Conservation (phyloP, 768 basidiomycete genomes). For the Boletus fagicola region DNA sequence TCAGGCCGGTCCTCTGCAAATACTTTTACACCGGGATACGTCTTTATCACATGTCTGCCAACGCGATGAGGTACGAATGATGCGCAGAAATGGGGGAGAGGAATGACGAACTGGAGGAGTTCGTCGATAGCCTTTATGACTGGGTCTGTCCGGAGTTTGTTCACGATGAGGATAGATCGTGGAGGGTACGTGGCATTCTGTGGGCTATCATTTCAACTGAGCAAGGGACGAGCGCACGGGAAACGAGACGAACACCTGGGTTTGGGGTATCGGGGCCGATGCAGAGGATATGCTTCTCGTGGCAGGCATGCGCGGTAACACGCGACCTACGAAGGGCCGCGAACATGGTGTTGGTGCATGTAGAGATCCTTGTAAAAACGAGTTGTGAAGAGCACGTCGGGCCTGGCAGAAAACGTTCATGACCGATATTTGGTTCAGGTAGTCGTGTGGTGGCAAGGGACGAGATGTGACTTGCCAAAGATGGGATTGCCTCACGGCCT, state of each 20-base stretch:
- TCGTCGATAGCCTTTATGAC: conserved; percentile 76
- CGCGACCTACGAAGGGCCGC: background rate
- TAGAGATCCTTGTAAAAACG: conserved; percentile 15
- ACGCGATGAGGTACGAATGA: background rate
- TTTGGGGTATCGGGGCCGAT: conserved; percentile 4
- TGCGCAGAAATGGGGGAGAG: background rate
- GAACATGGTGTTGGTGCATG: conserved; percentile 2
- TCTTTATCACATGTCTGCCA: conserved; percentile 53
- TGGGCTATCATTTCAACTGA: conserved; percentile 29
- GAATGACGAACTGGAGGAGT: conserved; percentile 56
- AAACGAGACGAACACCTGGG: conserved; percentile 23
- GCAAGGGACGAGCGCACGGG: conserved; percentile 10
- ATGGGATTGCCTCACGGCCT: conserved; percentile 3
- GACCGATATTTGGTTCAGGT: background rate
- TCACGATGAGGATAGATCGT: conserved; percentile 71
- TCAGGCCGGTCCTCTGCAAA: conserved; percentile 67
- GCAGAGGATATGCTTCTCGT: conserved; percentile 15
- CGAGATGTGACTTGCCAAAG: conserved; percentile 11
- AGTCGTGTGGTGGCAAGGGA: conserved; percentile 1
- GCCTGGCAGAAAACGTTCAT: conserved; percentile 24
- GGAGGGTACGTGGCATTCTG: conserved; percentile 38
- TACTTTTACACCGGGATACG: conserved; percentile 59
- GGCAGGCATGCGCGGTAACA: background rate
- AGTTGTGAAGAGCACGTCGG: conserved; percentile 22
- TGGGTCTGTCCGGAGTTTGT: conserved; percentile 75